Percentiles rank a stretch among this genome's conserved stretches.
Evolutionary conservation across 1,284 basidiomycete species (phyloP).

Genomic region (Trichosporon ovoides): DNA sequence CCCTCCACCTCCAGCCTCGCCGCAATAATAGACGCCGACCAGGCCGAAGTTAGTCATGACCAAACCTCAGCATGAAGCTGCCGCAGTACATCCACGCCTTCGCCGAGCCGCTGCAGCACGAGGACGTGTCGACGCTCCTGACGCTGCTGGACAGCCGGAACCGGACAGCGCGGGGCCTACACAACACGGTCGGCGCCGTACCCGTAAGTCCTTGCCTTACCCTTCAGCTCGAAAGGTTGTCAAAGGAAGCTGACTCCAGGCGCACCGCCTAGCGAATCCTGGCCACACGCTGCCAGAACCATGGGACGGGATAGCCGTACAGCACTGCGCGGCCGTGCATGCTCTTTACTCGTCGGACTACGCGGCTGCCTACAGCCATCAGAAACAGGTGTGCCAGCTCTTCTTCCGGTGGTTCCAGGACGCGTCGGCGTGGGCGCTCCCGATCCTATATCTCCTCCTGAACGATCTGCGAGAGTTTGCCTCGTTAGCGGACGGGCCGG

Average conservation of each 20-base stretch:
- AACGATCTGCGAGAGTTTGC: slow-evolving; percentile 75
- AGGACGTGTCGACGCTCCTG: slow-evolving; percentile 29
- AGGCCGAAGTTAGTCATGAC: too few relatives aligned
- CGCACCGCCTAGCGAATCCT: slow-evolving; percentile 31
- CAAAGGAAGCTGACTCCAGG: slow-evolving; percentile 27
- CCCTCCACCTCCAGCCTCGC: too few relatives aligned
- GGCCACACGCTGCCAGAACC: slow-evolving; percentile 36
- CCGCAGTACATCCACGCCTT: slow-evolving; percentile 40
- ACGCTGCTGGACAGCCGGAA: slow-evolving; percentile 33
- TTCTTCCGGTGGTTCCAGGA: slow-evolving; percentile 71
- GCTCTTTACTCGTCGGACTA: slow-evolving; percentile 35
- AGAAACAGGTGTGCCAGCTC: slow-evolving; percentile 51
- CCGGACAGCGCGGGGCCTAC: slow-evolving; percentile 35
- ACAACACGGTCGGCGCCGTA: slow-evolving; percentile 36
- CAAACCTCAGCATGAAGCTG: slow-evolving; percentile 43
- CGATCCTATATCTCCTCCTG: slow-evolving; percentile 69
- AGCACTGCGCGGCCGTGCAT: slow-evolving; percentile 42
- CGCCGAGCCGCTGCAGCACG: slow-evolving; percentile 28
- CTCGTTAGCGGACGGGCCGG: slow-evolving; percentile 49
- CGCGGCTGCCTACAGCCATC: slow-evolving; percentile 39
- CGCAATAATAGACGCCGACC: too few relatives aligned
- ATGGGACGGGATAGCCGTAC: slow-evolving; percentile 43
- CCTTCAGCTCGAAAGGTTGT: too few relatives aligned
- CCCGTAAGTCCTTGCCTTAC: slow-evolving; percentile 28
- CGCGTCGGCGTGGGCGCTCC: slow-evolving; percentile 75